Conservation (phyloP, 768 basidiomycete genomes). For the Collybiopsis luxurians region DNA sequence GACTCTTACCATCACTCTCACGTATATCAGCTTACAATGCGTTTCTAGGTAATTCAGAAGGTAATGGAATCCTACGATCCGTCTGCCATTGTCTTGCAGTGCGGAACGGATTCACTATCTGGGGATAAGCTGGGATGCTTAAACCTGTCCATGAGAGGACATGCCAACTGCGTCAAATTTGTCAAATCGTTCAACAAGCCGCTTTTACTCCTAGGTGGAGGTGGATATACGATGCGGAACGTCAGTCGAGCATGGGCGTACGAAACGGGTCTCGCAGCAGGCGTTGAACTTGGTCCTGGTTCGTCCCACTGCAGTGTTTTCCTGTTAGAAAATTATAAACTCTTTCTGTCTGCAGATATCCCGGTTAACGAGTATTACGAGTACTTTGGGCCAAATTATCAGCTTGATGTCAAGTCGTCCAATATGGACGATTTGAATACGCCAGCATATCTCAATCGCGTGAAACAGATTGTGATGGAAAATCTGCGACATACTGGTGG, state of each 20-base stretch:
- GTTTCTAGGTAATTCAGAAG: constrained; percentile 75
- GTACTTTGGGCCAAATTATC: constrained; percentile 97
- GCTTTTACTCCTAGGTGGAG: constrained; percentile 91
- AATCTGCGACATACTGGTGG: constrained; percentile 83
- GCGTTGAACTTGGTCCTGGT: constrained; percentile 89
- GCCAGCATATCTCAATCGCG: constrained; percentile 87
- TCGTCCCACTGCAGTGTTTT: constrained; percentile 18
- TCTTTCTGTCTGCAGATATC: constrained; percentile 58
- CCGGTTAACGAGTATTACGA: constrained; percentile 99
- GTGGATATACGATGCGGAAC: constrained; percentile 98
- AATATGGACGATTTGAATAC: constrained; percentile 97
- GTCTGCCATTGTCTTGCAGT: constrained; percentile 93
- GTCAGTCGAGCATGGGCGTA: constrained; percentile 97
- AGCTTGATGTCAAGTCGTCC: constrained; percentile 90
- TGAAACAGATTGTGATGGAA: constrained; percentile 90
- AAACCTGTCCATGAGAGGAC: constrained; percentile 96
- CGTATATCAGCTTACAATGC: neutral
- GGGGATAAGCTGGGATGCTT: constrained; percentile 96
- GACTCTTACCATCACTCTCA: constrained; percentile 21
- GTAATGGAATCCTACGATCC: constrained; percentile 96
- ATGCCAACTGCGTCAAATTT: constrained; percentile 96
- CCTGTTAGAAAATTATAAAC: neutral
- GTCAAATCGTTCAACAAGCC: constrained; percentile 96
- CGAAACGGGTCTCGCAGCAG: constrained; percentile 97
- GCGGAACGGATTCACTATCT: constrained; percentile 94